phyloP scores from a whole-genome alignment of 345 rosid genomes.

The Aquilaria sinensis region DNA sequence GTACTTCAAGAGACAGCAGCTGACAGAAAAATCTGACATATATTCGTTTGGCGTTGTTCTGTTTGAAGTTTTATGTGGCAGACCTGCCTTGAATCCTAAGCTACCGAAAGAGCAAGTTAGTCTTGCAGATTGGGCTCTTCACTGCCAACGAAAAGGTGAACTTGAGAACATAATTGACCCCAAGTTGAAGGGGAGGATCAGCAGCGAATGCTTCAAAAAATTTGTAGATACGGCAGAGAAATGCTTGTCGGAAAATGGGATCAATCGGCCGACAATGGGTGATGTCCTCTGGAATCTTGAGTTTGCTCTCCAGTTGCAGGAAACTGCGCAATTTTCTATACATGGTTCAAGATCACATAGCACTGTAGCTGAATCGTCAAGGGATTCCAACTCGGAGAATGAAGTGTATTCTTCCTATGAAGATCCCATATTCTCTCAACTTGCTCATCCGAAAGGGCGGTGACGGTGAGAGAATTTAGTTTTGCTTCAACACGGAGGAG shows the following conservation, averaged over 20 bases:
- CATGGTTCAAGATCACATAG: conserved; percentile 9
- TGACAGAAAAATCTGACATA: conserved; percentile 82
- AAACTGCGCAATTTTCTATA: conserved; percentile 26
- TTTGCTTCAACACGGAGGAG: neutral
- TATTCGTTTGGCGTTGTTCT: conserved; percentile 92
- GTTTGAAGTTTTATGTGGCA: conserved; percentile 65
- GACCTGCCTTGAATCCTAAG: conserved; percentile 67
- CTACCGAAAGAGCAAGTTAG: conserved; percentile 78
- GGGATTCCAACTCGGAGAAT: conserved; percentile 22
- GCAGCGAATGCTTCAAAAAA: conserved; percentile 45
- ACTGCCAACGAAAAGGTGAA: conserved; percentile 41
- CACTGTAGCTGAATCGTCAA: conserved; percentile 20
- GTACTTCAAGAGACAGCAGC: conserved; percentile 71
- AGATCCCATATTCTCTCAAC: conserved; percentile 46
- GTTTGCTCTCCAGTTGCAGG: conserved; percentile 56
- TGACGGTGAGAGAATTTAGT: conserved; percentile 11
- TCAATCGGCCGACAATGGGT: conserved; percentile 64
- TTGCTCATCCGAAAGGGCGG: conserved; percentile 58
- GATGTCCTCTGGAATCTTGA: conserved; percentile 74
- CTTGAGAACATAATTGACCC: conserved; percentile 67
- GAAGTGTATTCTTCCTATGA: conserved; percentile 29
- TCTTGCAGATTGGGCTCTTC: conserved; percentile 79
- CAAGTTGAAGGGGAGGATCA: conserved; percentile 38
- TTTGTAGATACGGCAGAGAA: conserved; percentile 57
- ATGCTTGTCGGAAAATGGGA: conserved; percentile 45